Evolutionary conservation across 2,329 filamentous ascomycete genomes (phyloP).

Genomic region (Talaromyces sp.): DNA sequence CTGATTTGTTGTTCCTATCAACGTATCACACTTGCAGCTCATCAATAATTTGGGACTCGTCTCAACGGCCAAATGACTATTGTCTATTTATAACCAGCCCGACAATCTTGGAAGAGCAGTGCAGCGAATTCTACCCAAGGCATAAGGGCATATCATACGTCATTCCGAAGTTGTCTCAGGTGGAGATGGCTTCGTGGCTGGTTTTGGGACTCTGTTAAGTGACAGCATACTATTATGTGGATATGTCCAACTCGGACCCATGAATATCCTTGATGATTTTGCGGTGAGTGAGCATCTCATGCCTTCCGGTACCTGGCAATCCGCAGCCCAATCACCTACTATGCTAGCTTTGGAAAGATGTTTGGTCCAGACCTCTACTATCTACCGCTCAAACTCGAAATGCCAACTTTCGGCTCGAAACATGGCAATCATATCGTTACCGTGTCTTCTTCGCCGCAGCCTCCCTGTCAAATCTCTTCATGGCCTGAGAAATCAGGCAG

Average conservation of each 20-base stretch:
- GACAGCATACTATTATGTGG: background rate
- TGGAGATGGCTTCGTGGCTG: conserved; percentile 5
- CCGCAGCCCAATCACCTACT: background rate
- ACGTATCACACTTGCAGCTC: background rate
- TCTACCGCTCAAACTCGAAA: background rate
- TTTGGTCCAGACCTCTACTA: background rate
- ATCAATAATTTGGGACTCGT: background rate
- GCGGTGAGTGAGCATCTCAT: background rate
- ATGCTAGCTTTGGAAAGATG: background rate
- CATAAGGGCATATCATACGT: background rate
- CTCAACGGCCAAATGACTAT: background rate
- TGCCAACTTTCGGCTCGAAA: background rate
- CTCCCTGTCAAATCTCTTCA: background rate
- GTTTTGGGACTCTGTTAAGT: background rate
- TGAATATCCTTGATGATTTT: background rate
- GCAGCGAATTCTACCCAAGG: background rate
- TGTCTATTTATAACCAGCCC: background rate
- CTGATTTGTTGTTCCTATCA: background rate
- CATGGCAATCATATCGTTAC: background rate
- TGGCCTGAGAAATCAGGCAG: conserved; percentile 16
- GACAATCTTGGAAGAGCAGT: background rate
- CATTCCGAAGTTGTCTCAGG: background rate
- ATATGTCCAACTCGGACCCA: background rate
- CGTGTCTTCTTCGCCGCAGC: conserved; percentile 1
- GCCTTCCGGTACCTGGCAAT: background rate